Percentiles rank a stretch among this genome's conserved stretches.
Evolutionary conservation across 495 filamentous ascomycete genomes (phyloP).

Genomic region (Hypoxylon lienhwacheense): DNA sequence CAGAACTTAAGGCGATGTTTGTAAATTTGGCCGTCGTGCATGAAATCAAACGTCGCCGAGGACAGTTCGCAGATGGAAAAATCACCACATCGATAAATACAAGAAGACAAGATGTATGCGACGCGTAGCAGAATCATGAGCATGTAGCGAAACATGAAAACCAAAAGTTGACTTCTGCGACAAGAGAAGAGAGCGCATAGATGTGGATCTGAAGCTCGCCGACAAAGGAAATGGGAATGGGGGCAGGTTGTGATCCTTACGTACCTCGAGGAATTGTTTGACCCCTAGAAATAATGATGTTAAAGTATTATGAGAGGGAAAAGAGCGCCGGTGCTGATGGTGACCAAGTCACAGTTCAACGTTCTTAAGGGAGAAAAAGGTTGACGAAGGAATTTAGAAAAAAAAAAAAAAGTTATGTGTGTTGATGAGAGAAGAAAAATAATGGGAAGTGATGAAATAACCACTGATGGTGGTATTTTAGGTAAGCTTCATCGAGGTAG

Average conservation of each 20-base stretch:
- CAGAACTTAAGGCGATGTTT: slow-evolving; percentile 18
- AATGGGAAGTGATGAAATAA: slow-evolving; percentile 35
- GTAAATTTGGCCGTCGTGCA: slow-evolving; percentile 8
- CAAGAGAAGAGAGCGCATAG: slow-evolving; percentile 27
- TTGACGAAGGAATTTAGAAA: slow-evolving; percentile 17
- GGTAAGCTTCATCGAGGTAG: slow-evolving; percentile 25
- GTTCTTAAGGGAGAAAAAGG: slow-evolving; percentile 1
- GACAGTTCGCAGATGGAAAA: neutral
- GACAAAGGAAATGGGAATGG: slow-evolving; percentile 23
- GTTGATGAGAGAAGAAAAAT: slow-evolving; percentile 24
- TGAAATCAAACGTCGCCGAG: slow-evolving; percentile 13
- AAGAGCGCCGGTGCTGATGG: slow-evolving; percentile 1
- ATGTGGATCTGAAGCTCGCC: slow-evolving; percentile 30
- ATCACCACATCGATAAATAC: neutral
- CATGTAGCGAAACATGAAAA: slow-evolving; percentile 17
- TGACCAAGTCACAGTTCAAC: neutral
- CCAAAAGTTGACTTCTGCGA: slow-evolving; percentile 9
- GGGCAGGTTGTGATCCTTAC: slow-evolving; percentile 33
- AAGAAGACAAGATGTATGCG: slow-evolving; percentile 6
- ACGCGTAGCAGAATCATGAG: slow-evolving; percentile 21
- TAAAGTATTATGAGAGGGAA: neutral
- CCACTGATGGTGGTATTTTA: slow-evolving; percentile 25
- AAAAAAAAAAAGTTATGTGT: slow-evolving; percentile 16
- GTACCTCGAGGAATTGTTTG: slow-evolving; percentile 25
- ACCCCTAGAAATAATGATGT: neutral